A percentile compares a stretch with the other conserved stretches of the same genome.
Conservation (phyloP, 768 basidiomycete genomes). For the Amanita rubescens region DNA sequence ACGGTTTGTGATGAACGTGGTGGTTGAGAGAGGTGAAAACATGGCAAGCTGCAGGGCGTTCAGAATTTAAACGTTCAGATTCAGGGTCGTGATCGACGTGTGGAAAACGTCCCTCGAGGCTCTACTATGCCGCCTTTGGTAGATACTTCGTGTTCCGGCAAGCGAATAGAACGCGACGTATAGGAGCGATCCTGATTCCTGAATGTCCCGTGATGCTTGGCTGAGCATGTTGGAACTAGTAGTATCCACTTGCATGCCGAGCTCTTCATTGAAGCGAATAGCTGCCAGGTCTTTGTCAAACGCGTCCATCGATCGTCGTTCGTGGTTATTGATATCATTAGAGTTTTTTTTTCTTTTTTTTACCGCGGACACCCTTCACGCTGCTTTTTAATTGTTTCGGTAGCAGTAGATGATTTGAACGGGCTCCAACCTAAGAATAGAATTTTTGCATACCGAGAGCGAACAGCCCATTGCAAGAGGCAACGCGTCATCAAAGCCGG, state of each 20-base stretch:
- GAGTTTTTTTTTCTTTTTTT: not conserved
- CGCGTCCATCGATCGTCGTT: too few species aligned
- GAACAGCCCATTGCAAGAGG: not conserved
- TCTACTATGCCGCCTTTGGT: not conserved
- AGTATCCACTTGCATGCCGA: not conserved
- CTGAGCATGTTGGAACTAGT: not conserved
- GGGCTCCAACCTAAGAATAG: not conserved
- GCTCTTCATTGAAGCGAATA: not conserved
- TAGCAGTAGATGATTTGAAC: not conserved
- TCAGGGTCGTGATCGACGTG: too few species aligned
- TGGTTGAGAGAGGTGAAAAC: too few species aligned
- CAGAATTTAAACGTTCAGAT: too few species aligned
- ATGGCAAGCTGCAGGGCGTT: too few species aligned
- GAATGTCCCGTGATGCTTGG: not conserved
- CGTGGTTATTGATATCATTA: too few species aligned
- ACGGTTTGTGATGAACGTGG: too few species aligned
- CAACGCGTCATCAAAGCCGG: not conserved
- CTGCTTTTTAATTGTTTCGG: not conserved
- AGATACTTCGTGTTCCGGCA: not conserved
- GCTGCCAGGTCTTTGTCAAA: too few species aligned
- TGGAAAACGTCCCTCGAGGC: too few species aligned
- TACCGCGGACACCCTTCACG: not conserved
- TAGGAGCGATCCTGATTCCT: constrained; percentile 7
- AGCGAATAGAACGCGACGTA: not conserved
- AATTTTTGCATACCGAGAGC: not conserved